Percentiles rank a stretch among this genome's conserved stretches.
Conservation (phyloP, 257 asterid species). For the Solanum arcanum region DNA sequence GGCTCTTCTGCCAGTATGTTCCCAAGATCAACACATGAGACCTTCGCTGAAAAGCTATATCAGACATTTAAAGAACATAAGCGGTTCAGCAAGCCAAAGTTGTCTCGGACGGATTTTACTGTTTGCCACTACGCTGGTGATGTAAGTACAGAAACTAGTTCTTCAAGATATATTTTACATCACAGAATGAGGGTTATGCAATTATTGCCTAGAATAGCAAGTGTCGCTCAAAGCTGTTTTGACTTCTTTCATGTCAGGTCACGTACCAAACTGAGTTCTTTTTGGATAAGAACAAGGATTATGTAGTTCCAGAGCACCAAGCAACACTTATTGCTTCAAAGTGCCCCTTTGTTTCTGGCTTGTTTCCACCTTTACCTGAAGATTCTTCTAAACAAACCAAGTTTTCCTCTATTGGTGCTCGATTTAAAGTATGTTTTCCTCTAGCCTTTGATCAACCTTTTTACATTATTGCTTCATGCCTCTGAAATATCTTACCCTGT, state of each 20-base stretch:
- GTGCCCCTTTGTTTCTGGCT: slow-evolving; percentile 64
- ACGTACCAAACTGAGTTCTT: slow-evolving; percentile 76
- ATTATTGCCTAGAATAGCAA: background rate
- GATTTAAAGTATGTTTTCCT: slow-evolving; percentile 55
- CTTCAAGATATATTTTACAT: background rate
- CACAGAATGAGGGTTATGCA: background rate
- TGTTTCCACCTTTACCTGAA: slow-evolving; percentile 73
- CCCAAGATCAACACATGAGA: slow-evolving; percentile 90
- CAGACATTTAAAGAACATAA: slow-evolving; percentile 82
- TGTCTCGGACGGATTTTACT: slow-evolving; percentile 78
- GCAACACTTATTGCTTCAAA: slow-evolving; percentile 68
- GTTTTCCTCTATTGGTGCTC: slow-evolving; percentile 82
- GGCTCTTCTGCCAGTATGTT: slow-evolving; percentile 54
- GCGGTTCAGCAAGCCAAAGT: slow-evolving; percentile 82
- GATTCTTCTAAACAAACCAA: slow-evolving; percentile 78
- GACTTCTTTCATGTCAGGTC: slow-evolving; percentile 43
- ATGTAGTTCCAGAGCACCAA: slow-evolving; percentile 83
- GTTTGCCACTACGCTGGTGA: slow-evolving; percentile 92
- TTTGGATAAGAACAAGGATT: slow-evolving; percentile 88
- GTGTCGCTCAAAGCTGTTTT: slow-evolving; percentile 12
- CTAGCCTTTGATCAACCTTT: background rate
- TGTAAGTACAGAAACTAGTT: slow-evolving; percentile 32
- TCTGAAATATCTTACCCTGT: slow-evolving; percentile 3
- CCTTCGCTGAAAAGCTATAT: slow-evolving; percentile 74
- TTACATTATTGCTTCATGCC: background rate